Percentiles rank a stretch among this genome's conserved stretches.
phyloP scores from a whole-genome alignment of 2,329 filamentous ascomycete species.

The Stachybotrys echinatus region DNA sequence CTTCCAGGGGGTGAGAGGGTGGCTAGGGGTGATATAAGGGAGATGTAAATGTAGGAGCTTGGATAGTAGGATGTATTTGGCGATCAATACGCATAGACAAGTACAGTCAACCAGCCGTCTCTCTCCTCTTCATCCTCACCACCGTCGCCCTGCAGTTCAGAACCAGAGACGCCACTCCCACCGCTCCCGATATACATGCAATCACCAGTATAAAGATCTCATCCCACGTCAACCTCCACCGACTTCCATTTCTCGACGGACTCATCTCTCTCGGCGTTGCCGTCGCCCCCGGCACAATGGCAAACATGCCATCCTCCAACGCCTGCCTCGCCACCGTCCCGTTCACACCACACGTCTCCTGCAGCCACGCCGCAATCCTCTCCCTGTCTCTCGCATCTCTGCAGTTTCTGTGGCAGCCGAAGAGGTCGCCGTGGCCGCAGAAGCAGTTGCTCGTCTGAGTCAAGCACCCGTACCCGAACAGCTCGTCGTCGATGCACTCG shows the following conservation, averaged over 20 bases:
- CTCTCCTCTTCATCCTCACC: neutral
- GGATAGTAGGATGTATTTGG: too few species aligned
- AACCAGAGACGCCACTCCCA: neutral
- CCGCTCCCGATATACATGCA: neutral
- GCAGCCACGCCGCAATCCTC: neutral
- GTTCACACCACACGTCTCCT: neutral
- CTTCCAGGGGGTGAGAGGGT: conserved; percentile 3
- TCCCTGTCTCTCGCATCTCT: neutral
- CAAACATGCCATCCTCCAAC: neutral
- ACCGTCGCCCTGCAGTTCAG: neutral
- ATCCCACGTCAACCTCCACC: neutral
- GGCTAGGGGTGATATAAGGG: neutral
- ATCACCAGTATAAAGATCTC: neutral
- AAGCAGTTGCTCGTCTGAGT: neutral
- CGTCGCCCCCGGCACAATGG: neutral
- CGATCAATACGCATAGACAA: too few species aligned
- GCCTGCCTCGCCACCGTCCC: neutral
- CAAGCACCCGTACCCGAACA: neutral
- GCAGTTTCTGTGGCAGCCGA: neutral
- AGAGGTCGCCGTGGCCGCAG: neutral
- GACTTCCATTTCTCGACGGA: too few species aligned
- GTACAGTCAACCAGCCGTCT: too few species aligned
- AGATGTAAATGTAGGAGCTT: too few species aligned
- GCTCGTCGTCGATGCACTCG: neutral
- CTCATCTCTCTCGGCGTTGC: neutral